These are phyloP conservation scores for Ambrosiella xylebori DNA, from an alignment of 2,329 filamentous ascomycete genomes.

Conservation along the genomic window DNA sequence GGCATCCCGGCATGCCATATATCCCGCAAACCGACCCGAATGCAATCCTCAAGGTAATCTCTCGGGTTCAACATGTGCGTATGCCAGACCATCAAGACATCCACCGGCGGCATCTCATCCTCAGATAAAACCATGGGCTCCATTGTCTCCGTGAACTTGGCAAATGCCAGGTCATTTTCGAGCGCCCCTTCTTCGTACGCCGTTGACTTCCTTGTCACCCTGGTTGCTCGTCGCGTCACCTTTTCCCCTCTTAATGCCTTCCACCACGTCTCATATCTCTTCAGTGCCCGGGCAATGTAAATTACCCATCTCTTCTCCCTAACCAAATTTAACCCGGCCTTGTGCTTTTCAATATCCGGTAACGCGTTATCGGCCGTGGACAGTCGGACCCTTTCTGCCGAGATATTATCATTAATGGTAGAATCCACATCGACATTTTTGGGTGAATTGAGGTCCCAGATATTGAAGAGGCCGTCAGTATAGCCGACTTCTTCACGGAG, in stretches of 20 bases:
- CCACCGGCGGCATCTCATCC: constrained; percentile 21
- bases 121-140: constrained; percentile 10
- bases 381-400: not conserved
- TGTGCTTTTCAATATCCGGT: constrained; percentile 19
- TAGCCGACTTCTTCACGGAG: constrained; percentile 51
- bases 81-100: constrained; percentile 68
- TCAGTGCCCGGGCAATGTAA: constrained; percentile 49
- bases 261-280: constrained; percentile 55
- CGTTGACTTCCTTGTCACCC: no score
- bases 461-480: constrained; percentile 47
- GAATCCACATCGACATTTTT: constrained; percentile 9
- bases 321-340: constrained; percentile 29
- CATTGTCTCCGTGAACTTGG: not conserved
- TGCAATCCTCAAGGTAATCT: constrained; percentile 55
- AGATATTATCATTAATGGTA: not conserved
- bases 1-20: constrained; percentile 49
- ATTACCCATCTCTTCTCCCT: constrained; percentile 60
- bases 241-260: no score
- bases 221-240: no score
- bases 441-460: constrained; percentile 32
- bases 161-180: not conserved
- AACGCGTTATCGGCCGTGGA: not conserved
- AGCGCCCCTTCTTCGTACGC: not conserved
- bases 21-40: constrained; percentile 36
- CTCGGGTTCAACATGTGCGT: constrained; percentile 62